Conservation (phyloP, 1,284 basidiomycete species). For the Exobasidium cylindrosporum region DNA sequence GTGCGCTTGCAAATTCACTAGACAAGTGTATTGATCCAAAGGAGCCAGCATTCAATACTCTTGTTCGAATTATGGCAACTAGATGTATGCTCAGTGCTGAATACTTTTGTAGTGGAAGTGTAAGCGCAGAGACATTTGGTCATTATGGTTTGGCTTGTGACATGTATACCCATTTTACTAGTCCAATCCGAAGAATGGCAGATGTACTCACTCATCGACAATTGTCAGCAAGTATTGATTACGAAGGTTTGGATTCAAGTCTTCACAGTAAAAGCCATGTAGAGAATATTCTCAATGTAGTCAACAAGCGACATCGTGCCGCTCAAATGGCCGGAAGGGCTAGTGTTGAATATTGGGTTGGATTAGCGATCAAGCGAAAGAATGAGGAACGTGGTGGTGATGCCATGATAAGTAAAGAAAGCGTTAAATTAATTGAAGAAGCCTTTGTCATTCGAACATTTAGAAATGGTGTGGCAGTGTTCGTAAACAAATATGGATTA, state of each 20-base stretch:
- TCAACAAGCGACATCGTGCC: slow-evolving; percentile 89
- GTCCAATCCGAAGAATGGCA: slow-evolving; percentile 49
- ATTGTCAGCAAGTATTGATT: slow-evolving; percentile 80
- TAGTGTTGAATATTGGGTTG: slow-evolving; percentile 95
- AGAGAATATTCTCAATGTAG: slow-evolving; percentile 78
- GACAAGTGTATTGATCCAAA: slow-evolving; percentile 71
- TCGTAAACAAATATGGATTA: slow-evolving; percentile 85
- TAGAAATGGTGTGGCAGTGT: slow-evolving; percentile 90
- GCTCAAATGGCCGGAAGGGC: slow-evolving; percentile 96
- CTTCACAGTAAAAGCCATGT: slow-evolving; percentile 86
- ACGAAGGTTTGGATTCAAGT: slow-evolving; percentile 76
- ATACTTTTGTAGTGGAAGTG: slow-evolving; percentile 94
- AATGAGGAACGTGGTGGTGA: slow-evolving; percentile 63
- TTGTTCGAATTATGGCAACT: slow-evolving; percentile 96
- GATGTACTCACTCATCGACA: slow-evolving; percentile 95
- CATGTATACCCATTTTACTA: slow-evolving; percentile 97
- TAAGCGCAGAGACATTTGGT: slow-evolving; percentile 84
- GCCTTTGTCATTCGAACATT: slow-evolving; percentile 95
- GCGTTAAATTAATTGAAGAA: slow-evolving; percentile 29
- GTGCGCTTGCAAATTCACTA: slow-evolving; percentile 81
- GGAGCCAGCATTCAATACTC: slow-evolving; percentile 15
- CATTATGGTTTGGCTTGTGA: slow-evolving; percentile 94
- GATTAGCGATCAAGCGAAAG: slow-evolving; percentile 69
- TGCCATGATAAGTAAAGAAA: slow-evolving; percentile 45
- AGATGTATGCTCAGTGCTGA: slow-evolving; percentile 97